These are phyloP conservation scores for Rosa chinensis DNA, from an alignment of 306 rosid species.

Conservation along the genomic window DNA sequence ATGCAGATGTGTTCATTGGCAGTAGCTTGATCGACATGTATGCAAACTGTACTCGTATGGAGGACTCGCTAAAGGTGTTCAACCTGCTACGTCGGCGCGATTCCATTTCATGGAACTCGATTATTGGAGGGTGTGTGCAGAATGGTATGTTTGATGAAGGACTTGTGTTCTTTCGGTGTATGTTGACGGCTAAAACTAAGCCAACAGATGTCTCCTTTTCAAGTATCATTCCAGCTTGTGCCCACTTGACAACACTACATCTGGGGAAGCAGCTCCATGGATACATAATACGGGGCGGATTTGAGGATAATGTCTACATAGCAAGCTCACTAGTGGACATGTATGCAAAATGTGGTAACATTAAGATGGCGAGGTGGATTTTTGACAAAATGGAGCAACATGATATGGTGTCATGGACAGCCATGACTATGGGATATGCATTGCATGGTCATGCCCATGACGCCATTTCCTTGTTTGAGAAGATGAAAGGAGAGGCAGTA, in stretches of 20 bases:
- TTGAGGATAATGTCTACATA: conserved; percentile 60
- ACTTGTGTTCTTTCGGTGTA: conserved; percentile 50
- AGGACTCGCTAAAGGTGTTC: conserved; percentile 50
- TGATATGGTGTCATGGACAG: conserved; percentile 90
- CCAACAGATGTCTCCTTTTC: conserved; percentile 67
- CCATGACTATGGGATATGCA: conserved; percentile 93
- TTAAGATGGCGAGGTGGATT: conserved; percentile 56
- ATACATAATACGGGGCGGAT: conserved; percentile 50
- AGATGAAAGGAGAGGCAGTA: conserved; percentile 65
- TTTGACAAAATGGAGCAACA: conserved; percentile 49
- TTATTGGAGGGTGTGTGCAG: conserved; percentile 88
- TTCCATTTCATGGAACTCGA: conserved; percentile 77
- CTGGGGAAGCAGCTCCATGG: conserved; percentile 92
- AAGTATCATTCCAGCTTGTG: conserved; percentile 85
- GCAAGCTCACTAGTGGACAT: conserved; percentile 79
- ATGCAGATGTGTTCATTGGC: conserved; percentile 63
- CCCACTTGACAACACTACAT: conserved; percentile 70
- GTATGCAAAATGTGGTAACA: conserved; percentile 88
- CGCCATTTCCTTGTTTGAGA: conserved; percentile 67
- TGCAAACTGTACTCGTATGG: conserved; percentile 64
- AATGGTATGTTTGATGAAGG: conserved; percentile 70
- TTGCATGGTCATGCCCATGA: conserved; percentile 75
- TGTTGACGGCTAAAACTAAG: conserved; percentile 60
- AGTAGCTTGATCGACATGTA: conserved; percentile 92
- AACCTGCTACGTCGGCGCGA: conserved; percentile 43